These are phyloP conservation scores for Lepraria neglecta DNA, from an alignment of 495 filamentous ascomycete species.

Conservation along the genomic window DNA sequence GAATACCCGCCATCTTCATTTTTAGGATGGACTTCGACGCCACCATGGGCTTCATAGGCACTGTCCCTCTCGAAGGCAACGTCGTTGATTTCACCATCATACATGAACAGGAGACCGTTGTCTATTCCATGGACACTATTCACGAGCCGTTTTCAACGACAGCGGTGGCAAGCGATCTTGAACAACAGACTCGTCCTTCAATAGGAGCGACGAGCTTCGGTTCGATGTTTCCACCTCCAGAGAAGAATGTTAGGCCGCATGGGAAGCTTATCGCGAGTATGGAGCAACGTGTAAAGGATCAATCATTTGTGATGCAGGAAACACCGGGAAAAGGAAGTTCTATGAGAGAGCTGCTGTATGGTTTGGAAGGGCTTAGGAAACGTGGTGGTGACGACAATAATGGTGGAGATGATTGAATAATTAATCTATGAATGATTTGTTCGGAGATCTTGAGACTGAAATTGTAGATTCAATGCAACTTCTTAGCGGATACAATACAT, in stretches of 20 bases:
- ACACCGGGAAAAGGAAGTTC: constrained; percentile 13
- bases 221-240: neutral
- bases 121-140: constrained; percentile 52
- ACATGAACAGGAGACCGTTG: constrained; percentile 37
- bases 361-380: constrained; percentile 68
- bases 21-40: constrained; percentile 43
- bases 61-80: constrained; percentile 51
- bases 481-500: too few relatives aligned
- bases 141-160: constrained; percentile 40
- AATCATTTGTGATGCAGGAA: constrained; percentile 4
- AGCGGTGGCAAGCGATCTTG: constrained; percentile 29
- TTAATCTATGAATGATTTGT: neutral
- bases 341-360: constrained; percentile 56
- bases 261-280: constrained; percentile 10
- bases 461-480: neutral
- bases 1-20: constrained; percentile 49
- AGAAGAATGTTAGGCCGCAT: neutral
- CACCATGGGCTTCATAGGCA: constrained; percentile 41
- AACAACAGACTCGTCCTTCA: neutral
- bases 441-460: too few relatives aligned
- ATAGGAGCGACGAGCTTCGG: constrained; percentile 9
- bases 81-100: constrained; percentile 49
- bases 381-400: constrained; percentile 41
- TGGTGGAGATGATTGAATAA: constrained; percentile 3
- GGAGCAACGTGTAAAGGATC: constrained; percentile 7